phyloP scores from a whole-genome alignment of 2,329 filamentous ascomycete species.

The Elsinoe perseae region DNA sequence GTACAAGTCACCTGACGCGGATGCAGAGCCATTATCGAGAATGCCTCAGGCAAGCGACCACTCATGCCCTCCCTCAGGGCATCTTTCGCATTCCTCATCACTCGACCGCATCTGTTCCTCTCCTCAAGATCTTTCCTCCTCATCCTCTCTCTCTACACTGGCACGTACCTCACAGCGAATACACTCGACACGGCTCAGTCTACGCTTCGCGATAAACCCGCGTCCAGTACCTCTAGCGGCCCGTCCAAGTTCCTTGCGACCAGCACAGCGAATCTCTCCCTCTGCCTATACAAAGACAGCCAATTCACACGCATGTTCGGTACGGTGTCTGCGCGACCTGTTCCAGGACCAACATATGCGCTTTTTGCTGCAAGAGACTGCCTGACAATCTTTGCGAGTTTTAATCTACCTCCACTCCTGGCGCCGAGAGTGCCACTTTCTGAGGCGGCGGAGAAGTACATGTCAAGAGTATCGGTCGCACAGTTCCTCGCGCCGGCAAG shows the following conservation, averaged over 20 bases:
- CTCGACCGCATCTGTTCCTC: constrained; percentile 54
- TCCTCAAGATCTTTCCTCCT: constrained; percentile 60
- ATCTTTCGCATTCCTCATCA: constrained; percentile 51
- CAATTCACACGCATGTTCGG: constrained; percentile 79
- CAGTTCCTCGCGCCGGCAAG: constrained; percentile 75
- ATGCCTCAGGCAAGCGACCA: constrained; percentile 61
- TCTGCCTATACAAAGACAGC: constrained; percentile 86
- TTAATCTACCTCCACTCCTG: constrained; percentile 77
- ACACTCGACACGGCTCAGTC: constrained; percentile 70
- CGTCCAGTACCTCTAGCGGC: constrained; percentile 61
- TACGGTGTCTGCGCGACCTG: constrained; percentile 44
- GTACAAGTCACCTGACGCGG: constrained; percentile 18
- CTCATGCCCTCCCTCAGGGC: constrained; percentile 52
- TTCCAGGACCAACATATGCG: constrained; percentile 63
- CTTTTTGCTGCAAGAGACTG: constrained; percentile 79
- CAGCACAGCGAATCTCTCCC: constrained; percentile 70
- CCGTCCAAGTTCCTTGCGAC: constrained; percentile 74
- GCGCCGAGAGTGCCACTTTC: constrained; percentile 54
- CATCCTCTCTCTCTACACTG: constrained; percentile 66
- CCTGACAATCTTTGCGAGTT: constrained; percentile 83
- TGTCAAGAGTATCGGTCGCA: constrained; percentile 47
- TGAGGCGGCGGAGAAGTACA: constrained; percentile 44
- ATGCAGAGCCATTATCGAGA: constrained; percentile 67
- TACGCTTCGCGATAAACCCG: constrained; percentile 50
- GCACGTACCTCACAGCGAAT: constrained; percentile 87